These are phyloP conservation scores for Beauveria pseudobassiana DNA, from an alignment of 2,329 filamentous ascomycete genomes.

Conservation along the genomic window DNA sequence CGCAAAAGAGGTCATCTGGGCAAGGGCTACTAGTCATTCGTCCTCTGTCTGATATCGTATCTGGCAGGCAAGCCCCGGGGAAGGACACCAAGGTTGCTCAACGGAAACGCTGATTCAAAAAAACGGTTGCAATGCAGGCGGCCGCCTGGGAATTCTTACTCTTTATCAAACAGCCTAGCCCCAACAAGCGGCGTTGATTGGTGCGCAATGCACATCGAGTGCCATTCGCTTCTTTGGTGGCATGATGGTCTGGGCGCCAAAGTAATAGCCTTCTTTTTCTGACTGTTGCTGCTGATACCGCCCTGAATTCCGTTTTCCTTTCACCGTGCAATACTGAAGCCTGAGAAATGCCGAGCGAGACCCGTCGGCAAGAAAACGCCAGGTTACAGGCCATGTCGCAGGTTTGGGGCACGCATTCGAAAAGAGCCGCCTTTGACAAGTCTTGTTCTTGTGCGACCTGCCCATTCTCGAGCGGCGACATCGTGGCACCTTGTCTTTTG, in stretches of 20 bases:
- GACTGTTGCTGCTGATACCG: too few species aligned
- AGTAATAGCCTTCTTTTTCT: not conserved
- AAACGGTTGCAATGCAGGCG: too few species aligned
- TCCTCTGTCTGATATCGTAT: not conserved
- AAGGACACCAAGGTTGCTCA: too few species aligned
- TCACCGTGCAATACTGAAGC: not conserved
- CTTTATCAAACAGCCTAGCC: too few species aligned
- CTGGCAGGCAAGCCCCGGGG: too few species aligned
- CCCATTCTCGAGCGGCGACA: not conserved
- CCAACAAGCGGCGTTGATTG: too few species aligned
- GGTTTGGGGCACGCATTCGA: not conserved
- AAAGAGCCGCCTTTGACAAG: not conserved
- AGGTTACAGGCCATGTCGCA: not conserved
- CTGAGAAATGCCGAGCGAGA: not conserved
- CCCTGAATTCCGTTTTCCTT: not conserved
- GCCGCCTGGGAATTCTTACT: too few species aligned
- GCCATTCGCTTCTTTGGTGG: too few species aligned
- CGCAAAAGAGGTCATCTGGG: not conserved
- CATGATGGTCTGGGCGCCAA: not conserved
- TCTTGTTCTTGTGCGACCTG: not conserved
- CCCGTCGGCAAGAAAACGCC: not conserved
- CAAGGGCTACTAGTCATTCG: not conserved
- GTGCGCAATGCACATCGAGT: too few species aligned
- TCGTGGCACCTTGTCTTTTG: too few species aligned
- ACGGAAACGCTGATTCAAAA: too few species aligned